Percentiles rank a stretch among this genome's conserved stretches.
phyloP scores from a whole-genome alignment of 257 asterid species.

The Lycium barbarum region DNA sequence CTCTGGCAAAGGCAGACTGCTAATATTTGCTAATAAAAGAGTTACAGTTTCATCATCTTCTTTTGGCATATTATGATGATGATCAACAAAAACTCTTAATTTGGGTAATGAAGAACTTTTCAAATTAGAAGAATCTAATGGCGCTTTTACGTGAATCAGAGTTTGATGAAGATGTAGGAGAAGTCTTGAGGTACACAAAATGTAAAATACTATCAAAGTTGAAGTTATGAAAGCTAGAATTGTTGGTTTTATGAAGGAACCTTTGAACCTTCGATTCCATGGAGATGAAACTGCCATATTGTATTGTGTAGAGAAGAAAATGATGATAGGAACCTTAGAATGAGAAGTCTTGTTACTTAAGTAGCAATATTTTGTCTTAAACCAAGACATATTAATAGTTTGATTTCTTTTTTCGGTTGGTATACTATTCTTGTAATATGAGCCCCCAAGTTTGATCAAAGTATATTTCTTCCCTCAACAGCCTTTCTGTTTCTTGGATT shows the following conservation, averaged over 20 bases:
- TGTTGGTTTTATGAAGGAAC: constrained; percentile 37
- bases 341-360: too few species aligned
- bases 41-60: neutral
- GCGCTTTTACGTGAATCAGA: constrained; percentile 28
- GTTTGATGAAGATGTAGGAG: constrained; percentile 37
- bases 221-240: constrained; percentile 48
- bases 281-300: neutral
- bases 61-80: constrained; percentile 1
- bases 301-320: neutral
- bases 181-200: constrained; percentile 41
- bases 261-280: constrained; percentile 28
- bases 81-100: neutral
- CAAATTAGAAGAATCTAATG: constrained; percentile 12
- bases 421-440: neutral
- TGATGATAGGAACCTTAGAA: neutral
- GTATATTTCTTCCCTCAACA: neutral
- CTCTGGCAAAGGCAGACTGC: neutral
- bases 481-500: neutral
- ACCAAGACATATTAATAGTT: neutral
- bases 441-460: neutral
- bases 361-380: neutral
- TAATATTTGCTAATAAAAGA: neutral
- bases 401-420: neutral
- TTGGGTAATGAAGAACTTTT: neutral
- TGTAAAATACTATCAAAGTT: constrained; percentile 38